These are phyloP conservation scores for Leccinum ochraceum DNA, from an alignment of 768 basidiomycete genomes.

Conservation along the genomic window DNA sequence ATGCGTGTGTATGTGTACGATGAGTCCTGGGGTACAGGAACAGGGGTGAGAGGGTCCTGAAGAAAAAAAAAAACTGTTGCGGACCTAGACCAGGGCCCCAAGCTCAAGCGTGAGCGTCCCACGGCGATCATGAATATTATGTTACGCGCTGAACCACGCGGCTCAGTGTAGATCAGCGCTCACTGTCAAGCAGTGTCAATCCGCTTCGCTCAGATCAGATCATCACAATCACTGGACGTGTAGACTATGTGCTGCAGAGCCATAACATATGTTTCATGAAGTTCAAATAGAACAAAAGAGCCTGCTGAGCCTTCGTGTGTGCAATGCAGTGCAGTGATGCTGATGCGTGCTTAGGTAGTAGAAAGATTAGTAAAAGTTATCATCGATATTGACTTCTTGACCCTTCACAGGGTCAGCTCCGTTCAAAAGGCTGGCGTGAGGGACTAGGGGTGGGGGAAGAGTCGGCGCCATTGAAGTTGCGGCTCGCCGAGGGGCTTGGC, in stretches of 20 bases:
- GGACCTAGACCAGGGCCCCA: background rate
- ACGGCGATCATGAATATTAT: constrained; percentile 2
- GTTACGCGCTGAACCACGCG: constrained; percentile 5
- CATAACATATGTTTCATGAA: background rate
- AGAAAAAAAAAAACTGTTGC: background rate
- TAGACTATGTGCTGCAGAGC: background rate
- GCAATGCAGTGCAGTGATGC: background rate
- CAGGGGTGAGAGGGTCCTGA: background rate
- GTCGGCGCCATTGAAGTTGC: constrained; percentile 24
- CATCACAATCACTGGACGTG: constrained; percentile 6
- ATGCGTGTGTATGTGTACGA: background rate
- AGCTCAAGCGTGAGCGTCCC: background rate
- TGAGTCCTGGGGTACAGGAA: background rate
- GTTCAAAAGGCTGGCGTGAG: background rate
- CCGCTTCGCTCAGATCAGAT: constrained; percentile 4
- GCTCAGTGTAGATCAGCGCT: constrained; percentile 12
- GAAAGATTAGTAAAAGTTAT: background rate
- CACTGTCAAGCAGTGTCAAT: background rate
- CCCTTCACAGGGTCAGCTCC: background rate
- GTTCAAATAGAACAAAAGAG: background rate
- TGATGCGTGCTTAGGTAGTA: background rate
- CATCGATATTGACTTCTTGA: background rate
- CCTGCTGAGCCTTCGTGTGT: background rate
- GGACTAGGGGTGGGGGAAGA: constrained; percentile 1
- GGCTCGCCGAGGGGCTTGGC: background rate